Evolutionary conservation across 192 early-diverging fungal genomes (phyloP).

Genomic region (Coemansia sp.): DNA sequence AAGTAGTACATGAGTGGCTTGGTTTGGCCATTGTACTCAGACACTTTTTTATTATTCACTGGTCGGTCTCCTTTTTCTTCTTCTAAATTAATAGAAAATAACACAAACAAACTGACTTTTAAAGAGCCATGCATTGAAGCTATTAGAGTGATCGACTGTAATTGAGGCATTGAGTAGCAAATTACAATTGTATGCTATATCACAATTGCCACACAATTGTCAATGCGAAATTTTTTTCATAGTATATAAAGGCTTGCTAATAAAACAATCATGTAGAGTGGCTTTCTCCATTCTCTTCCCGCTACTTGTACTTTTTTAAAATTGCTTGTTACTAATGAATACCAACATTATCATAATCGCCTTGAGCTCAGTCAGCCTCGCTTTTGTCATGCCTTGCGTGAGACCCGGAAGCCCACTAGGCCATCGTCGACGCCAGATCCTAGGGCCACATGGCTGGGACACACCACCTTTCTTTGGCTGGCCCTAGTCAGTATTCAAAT

Average conservation of each 20-base stretch:
- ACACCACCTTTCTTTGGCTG: background rate
- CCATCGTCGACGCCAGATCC: background rate
- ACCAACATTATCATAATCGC: background rate
- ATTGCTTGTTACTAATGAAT: background rate
- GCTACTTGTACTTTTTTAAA: background rate
- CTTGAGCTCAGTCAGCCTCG: background rate
- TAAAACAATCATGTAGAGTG: background rate
- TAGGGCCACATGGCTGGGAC: slow-evolving; percentile 4
- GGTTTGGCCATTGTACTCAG: background rate
- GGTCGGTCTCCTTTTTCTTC: background rate
- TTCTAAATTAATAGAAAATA: background rate
- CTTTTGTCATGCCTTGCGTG: background rate
- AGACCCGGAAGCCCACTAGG: background rate
- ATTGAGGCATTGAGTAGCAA: background rate
- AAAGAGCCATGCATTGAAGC: background rate
- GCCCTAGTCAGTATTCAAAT: background rate
- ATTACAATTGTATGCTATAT: background rate
- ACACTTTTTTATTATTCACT: background rate
- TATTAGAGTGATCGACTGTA: background rate
- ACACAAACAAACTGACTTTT: background rate
- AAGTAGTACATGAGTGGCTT: background rate
- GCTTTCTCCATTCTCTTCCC: background rate
- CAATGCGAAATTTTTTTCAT: no score
- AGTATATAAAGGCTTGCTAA: background rate
- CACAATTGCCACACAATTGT: background rate